Conservation (phyloP, 2,329 filamentous ascomycete species). For the Pseudonectria buxi region DNA sequence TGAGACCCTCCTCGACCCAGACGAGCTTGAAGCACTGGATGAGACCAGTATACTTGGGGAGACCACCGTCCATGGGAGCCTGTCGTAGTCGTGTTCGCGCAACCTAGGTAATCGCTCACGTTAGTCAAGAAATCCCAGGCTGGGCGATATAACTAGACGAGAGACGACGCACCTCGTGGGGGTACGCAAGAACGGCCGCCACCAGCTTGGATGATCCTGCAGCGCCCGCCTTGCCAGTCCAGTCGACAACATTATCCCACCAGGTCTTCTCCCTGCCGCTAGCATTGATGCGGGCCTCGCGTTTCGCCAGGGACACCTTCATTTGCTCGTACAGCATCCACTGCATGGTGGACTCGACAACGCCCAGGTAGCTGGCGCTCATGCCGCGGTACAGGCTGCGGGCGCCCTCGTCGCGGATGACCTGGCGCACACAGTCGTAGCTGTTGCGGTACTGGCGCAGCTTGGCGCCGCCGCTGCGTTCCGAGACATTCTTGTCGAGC, state of each 20-base stretch:
- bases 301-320: constrained; percentile 63
- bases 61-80: constrained; percentile 65
- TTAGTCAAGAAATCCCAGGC: not conserved
- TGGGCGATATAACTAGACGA: not conserved
- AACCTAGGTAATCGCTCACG: constrained; percentile 41
- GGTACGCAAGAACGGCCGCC: constrained; percentile 80
- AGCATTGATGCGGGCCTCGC: constrained; percentile 51
- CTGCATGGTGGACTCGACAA: constrained; percentile 83
- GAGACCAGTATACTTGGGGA: constrained; percentile 80
- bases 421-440: constrained; percentile 78
- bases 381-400: constrained; percentile 82
- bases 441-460: constrained; percentile 77
- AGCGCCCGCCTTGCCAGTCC: constrained; percentile 70
- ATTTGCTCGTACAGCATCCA: constrained; percentile 94
- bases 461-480: constrained; percentile 45
- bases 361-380: constrained; percentile 85
- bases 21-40: constrained; percentile 83
- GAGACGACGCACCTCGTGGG: constrained; percentile 64
- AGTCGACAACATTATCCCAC: constrained; percentile 71
- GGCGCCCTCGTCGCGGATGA: constrained; percentile 72
- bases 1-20: constrained; percentile 81
- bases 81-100: constrained; percentile 79
- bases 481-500: constrained; percentile 77
- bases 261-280: constrained; percentile 57
- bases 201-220: constrained; percentile 82